Conservation (phyloP, 768 basidiomycete genomes). For the Auriculariales sp. region DNA sequence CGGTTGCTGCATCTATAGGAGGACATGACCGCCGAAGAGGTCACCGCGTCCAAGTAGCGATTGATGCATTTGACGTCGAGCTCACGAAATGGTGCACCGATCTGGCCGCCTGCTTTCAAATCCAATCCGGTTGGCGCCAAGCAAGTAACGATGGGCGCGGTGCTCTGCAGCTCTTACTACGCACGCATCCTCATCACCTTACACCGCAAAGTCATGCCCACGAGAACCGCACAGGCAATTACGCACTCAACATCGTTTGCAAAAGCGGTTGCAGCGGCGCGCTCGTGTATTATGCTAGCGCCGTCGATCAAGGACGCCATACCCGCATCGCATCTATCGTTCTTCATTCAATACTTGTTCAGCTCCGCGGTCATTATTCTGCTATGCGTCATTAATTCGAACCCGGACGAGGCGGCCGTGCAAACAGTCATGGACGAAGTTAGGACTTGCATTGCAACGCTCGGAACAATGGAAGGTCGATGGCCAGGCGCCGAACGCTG, state of each 20-base stretch:
- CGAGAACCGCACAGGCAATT: conserved; percentile 41
- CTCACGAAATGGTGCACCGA: conserved; percentile 76
- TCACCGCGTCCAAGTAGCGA: conserved; percentile 62
- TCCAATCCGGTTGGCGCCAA: conserved; percentile 57
- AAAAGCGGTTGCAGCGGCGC: conserved; percentile 73
- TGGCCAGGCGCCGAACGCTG: conserved; percentile 86
- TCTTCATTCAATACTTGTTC: conserved; percentile 82
- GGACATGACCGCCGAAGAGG: conserved; percentile 55
- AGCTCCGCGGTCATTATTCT: conserved; percentile 78
- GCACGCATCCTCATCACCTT: conserved; percentile 78
- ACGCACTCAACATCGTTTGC: conserved; percentile 58
- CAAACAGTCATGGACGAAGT: conserved; percentile 72
- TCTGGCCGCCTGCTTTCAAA: conserved; percentile 63
- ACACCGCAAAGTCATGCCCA: conserved; percentile 74
- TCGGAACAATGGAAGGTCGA: conserved; percentile 70
- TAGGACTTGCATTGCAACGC: conserved; percentile 48
- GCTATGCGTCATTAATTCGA: conserved; percentile 72
- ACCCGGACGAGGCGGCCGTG: conserved; percentile 44
- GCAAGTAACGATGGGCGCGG: conserved; percentile 70
- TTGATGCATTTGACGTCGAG: conserved; percentile 64
- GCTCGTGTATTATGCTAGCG: conserved; percentile 72
- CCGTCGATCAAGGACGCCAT: conserved; percentile 75
- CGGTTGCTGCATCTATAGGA: conserved; percentile 21
- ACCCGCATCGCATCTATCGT: conserved; percentile 72
- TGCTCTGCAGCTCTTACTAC: conserved; percentile 81